phyloP scores from a whole-genome alignment of 2,329 filamentous ascomycete genomes.

The Pyrenochaeta sp. region DNA sequence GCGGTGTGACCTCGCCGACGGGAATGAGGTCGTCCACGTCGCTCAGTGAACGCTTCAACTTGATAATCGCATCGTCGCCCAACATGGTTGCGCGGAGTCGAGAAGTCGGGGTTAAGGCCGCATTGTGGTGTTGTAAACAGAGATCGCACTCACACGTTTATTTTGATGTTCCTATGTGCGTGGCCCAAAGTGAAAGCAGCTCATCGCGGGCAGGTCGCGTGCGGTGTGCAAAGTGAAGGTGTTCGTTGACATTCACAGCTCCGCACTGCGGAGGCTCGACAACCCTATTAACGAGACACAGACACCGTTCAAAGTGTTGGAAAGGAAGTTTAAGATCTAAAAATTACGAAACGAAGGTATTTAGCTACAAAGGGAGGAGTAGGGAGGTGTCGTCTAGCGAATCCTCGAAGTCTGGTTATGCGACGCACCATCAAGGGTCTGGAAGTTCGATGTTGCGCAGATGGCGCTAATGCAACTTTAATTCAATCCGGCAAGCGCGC shows the following conservation, averaged over 20 bases:
- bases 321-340: not conserved
- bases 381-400: constrained; percentile 17
- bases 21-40: constrained; percentile 29
- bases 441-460: constrained; percentile 15
- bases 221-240: constrained; percentile 23
- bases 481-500: constrained; percentile 22
- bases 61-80: constrained; percentile 24
- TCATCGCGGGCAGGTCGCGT: constrained; percentile 34
- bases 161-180: constrained; percentile 22
- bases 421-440: constrained; percentile 34
- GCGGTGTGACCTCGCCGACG: constrained; percentile 23
- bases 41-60: constrained; percentile 37
- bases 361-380: constrained; percentile 5
- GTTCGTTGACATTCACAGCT: constrained; percentile 28
- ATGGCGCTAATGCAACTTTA: constrained; percentile 37
- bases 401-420: constrained; percentile 18
- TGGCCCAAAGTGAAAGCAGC: constrained; percentile 32
- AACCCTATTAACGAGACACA: constrained; percentile 11
- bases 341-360: constrained; percentile 7
- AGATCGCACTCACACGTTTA: constrained; percentile 32
- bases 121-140: constrained; percentile 12
- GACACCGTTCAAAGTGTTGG: constrained; percentile 3
- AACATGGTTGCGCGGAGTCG: constrained; percentile 24
- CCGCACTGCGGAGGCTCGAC: constrained; percentile 13
- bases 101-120: constrained; percentile 3